phyloP scores from a whole-genome alignment of 129 eudicot species.

The Scalesia atractyloides region DNA sequence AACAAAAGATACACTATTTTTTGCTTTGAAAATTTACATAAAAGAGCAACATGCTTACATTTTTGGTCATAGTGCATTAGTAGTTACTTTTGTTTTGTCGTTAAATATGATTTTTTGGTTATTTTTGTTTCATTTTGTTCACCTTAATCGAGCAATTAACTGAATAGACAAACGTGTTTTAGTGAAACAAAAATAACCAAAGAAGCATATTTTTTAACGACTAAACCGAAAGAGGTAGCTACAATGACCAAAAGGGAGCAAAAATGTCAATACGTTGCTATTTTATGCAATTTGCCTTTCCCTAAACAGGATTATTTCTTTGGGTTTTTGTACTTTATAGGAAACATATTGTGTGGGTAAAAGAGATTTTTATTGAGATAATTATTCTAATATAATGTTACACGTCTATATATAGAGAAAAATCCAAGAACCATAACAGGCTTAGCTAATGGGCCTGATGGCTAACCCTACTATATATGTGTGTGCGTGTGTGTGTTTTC shows the following conservation, averaged over 20 bases:
- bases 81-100: not conserved
- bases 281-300: not conserved
- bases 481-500: too few species aligned
- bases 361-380: too few species aligned
- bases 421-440: too few species aligned
- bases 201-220: not conserved
- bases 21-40: not conserved
- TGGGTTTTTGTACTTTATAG: constrained; percentile 1
- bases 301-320: not conserved
- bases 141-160: not conserved
- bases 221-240: not conserved
- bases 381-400: too few species aligned
- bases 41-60: not conserved
- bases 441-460: too few species aligned
- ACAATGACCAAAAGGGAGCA: constrained; percentile 1
- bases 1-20: not conserved
- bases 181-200: not conserved
- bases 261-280: not conserved
- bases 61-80: not conserved
- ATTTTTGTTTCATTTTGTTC: not conserved
- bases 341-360: not conserved
- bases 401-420: too few species aligned
- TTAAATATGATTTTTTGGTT: not conserved
- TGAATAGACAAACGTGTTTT: not conserved
- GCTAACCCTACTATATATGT: too few species aligned